A percentile compares a stretch with the other conserved stretches of the same genome.
Evolutionary conservation across 2,329 filamentous ascomycete genomes (phyloP).

Genomic region (Onygenales sp.): DNA sequence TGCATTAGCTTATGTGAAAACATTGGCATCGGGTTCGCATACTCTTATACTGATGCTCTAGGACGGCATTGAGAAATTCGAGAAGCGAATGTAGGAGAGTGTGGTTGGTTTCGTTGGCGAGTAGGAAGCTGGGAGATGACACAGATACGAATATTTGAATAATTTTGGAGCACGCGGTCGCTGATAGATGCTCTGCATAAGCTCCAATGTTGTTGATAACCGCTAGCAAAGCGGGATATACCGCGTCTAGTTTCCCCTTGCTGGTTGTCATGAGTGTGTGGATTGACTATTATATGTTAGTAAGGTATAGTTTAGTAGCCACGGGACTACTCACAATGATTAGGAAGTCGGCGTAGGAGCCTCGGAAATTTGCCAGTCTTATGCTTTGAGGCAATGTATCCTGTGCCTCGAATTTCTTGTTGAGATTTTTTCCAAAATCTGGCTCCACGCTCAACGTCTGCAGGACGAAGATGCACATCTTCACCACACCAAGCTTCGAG

Average conservation of each 20-base stretch:
- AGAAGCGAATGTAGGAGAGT: conserved; percentile 68
- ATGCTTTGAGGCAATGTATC: conserved; percentile 77
- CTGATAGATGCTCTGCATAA: conserved; percentile 67
- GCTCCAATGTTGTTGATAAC: conserved; percentile 91
- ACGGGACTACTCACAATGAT: conserved; percentile 59
- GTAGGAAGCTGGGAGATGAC: conserved; percentile 83
- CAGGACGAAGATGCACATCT: conserved; percentile 95
- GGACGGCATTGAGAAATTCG: conserved; percentile 78
- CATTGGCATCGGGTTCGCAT: conserved; percentile 25
- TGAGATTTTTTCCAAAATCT: conserved; percentile 81
- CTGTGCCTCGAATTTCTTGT: conserved; percentile 79
- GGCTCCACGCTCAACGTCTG: conserved; percentile 91
- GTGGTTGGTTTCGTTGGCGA: conserved; percentile 90
- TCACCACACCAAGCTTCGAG: conserved; percentile 80
- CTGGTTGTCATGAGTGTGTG: conserved; percentile 85
- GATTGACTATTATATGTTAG: conserved; percentile 56
- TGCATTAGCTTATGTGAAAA: conserved; percentile 14
- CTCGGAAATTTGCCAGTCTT: conserved; percentile 71
- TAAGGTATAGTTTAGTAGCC: conserved; percentile 1
- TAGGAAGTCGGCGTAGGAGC: conserved; percentile 87
- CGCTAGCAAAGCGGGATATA: conserved; percentile 84
- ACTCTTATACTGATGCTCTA: conserved; percentile 82
- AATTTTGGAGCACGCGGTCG: conserved; percentile 67
- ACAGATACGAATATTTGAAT: conserved; percentile 84
- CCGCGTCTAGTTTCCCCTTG: conserved; percentile 79